Evolutionary conservation across 768 basidiomycete species (phyloP), one percentile per base, ranked within the genome.

Genomic region (Trametes cubensis): DNA sequence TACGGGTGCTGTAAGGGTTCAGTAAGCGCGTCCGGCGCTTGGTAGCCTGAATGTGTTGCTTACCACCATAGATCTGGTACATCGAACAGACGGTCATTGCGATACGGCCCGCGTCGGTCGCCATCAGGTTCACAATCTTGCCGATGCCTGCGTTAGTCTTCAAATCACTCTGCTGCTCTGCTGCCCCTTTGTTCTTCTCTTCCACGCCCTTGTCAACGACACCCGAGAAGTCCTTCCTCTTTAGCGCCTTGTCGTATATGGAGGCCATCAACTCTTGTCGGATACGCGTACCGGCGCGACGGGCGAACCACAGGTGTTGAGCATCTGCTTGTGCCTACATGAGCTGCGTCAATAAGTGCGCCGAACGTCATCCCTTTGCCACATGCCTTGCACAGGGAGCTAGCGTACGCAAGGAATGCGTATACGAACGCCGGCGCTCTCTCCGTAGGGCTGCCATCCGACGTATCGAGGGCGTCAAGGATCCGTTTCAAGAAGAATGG

Each of bases 111-210:
- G 87, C 85, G 70, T 93, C 91, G 7, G 84, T 85, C 15, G 90
- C 86, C 92, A 95, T 95, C 39, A 95, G 75, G 66, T 93, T 92
- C 57, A 95, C 91, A 55, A 95, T 92, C 72, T 95, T 94, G 14
- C 94, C 94, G 14, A 90, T 80, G 71, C 94, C 90, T 8, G 94
- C 94, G 17, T 92, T 90, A 0, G 88, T 83, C 66, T 84, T 88
- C 1, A 86, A 83, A 30, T 90, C 79, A 61, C 45, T 66, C 75
- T 78, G 11, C 51, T 61, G 60, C 48, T 46, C 58, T 3, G 52
- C 58, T 2, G 63, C 38, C 15, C 51, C 73, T 75, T 49, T 49
- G 47, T 75, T 77, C 57, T 77, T 77, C 2, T 61, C 60, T n/a
- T 75, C 76, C 2, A 74, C 76, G 40, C 78, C 80, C 69, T 82